These are phyloP conservation scores for Nevesoporus exiguus DNA, from an alignment of 768 basidiomycete species.

Conservation along the genomic window DNA sequence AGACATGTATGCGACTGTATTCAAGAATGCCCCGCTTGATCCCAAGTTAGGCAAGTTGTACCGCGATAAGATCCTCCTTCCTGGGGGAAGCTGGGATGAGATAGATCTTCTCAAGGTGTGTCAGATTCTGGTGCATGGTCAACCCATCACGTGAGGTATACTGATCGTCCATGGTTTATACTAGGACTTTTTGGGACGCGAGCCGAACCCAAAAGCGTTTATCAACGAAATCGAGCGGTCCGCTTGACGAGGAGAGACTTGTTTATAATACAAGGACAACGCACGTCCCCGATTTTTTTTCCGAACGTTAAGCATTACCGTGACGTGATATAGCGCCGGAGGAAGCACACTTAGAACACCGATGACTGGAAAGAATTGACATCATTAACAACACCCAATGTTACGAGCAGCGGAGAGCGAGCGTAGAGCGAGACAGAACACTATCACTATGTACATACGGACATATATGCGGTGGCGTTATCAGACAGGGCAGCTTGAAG, in stretches of 20 bases:
- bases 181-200: slow-evolving; percentile 75
- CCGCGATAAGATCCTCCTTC: slow-evolving; percentile 68
- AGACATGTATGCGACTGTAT: slow-evolving; percentile 66
- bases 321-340: too few species aligned
- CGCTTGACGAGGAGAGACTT: not conserved
- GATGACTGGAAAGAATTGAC: too few species aligned
- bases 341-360: too few species aligned
- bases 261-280: not conserved
- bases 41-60: slow-evolving; percentile 62
- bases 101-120: slow-evolving; percentile 65
- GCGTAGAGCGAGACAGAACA: too few species aligned
- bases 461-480: too few species aligned
- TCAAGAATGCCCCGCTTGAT: slow-evolving; percentile 72
- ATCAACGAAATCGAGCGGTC: slow-evolving; percentile 53
- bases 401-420: too few species aligned
- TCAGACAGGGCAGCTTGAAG: too few species aligned
- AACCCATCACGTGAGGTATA: too few species aligned
- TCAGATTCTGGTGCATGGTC: not conserved
- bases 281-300: not conserved
- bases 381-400: too few species aligned
- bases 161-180: not conserved
- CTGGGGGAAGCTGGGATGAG: slow-evolving; percentile 73
- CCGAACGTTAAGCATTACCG: not conserved
- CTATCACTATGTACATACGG: too few species aligned
- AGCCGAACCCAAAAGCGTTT: slow-evolving; percentile 74